A percentile compares a stretch with the other conserved stretches of the same genome.
These are phyloP conservation scores for Spirogloea muscicola DNA, from an alignment of 139 green algal genomes.

Conservation along the genomic window DNA sequence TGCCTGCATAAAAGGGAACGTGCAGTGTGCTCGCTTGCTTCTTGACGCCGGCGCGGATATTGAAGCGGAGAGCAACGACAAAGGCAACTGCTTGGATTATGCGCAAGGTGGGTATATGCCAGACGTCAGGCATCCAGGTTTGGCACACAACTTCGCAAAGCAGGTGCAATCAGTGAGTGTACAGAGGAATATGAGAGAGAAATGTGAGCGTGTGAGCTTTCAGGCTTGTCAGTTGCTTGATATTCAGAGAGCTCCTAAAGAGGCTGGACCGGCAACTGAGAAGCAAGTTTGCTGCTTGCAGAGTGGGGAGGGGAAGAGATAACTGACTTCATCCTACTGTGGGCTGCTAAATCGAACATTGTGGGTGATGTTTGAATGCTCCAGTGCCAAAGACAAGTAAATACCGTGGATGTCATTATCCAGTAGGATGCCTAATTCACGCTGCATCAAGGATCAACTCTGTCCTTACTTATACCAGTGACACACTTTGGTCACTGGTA, in stretches of 20 bases:
- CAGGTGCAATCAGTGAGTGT: no score
- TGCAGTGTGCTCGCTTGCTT: conserved; percentile 26
- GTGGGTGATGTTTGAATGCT: no score
- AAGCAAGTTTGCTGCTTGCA: conserved; percentile 7
- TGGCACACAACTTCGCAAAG: no score
- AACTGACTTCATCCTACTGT: conserved; percentile 21
- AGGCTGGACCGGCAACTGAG: background rate
- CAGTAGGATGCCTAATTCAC: no score
- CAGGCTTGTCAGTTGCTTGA: background rate
- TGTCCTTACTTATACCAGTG: no score
- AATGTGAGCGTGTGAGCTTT: background rate
- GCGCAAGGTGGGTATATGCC: conserved; percentile 28
- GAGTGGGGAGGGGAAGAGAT: conserved; percentile 28
- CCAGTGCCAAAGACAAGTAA: no score
- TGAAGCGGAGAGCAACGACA: conserved; percentile 27
- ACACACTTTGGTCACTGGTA: no score
- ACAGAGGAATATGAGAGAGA: no score
- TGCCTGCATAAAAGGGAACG: conserved; percentile 26
- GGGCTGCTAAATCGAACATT: conserved; percentile 3
- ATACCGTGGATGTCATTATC: no score
- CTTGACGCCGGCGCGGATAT: conserved; percentile 23
- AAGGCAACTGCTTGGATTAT: conserved; percentile 16
- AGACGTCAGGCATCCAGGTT: no score
- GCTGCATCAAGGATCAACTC: no score
- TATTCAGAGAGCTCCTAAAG: background rate